Base-by-base conservation (phyloP, 306 rosid genomes). In the Sicyos edulis region DNA sequence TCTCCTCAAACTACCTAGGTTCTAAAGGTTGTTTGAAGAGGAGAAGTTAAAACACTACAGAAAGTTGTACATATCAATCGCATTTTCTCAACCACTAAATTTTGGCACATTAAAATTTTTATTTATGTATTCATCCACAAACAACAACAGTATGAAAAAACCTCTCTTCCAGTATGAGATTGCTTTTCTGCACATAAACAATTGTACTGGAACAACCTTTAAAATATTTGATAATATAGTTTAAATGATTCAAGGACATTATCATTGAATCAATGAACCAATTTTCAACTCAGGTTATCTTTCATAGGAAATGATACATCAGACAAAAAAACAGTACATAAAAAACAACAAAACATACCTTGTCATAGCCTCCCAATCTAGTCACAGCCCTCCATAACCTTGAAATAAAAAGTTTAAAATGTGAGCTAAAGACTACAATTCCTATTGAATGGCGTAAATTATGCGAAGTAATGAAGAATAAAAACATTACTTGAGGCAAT, bases 321-420 rank as follows among this genome's bases (percentile, higher is more conserved):
- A 51, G 34, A 79, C 49, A 70, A 54, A 32, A 54, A 59, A 58
- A 10, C 62, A 57, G 29, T 14, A 55, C 12, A 29, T 29, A 37
- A 62, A 53, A 53, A 71, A 49, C 20, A 74, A 47, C 12, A 34
- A 29, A 47, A 15, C 77, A 80, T 82, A 95, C 99, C 99, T 91
- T 95, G 73, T 91, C 97, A 88, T 95, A 95, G 85, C 99, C 99
- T 71, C 99, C 99, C 89, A 95, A 82, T 84, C 90, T 87, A 3
- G 81, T 89, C 77, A 95, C 99, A 11, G 96, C 86, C 79, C 96
- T 95, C 92, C 96, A 95, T 70, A 95, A 86, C 97, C 99, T 92
- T 77, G 32, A 62, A 75, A 26, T 65, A 82, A 78, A 77, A 72
- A 81, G 45, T 50, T 62, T 0, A 7, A 32, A 49, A 34, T 8